Evolutionary conservation across 2,329 filamentous ascomycete species (phyloP).

Genomic region (Fusarium sp.): DNA sequence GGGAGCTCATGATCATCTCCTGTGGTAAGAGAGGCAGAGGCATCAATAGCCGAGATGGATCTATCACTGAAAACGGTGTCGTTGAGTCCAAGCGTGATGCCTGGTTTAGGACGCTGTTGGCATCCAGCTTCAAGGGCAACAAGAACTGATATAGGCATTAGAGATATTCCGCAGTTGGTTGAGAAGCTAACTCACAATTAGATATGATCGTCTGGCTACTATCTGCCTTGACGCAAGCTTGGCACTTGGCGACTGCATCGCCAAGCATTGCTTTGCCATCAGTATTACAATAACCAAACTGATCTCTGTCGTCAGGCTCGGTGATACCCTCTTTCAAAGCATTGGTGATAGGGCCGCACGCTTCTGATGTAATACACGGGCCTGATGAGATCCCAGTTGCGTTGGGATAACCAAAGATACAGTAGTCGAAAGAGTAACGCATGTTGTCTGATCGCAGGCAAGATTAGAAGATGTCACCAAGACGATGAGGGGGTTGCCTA

Average conservation of each 20-base stretch:
- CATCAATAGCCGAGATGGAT: slow-evolving; percentile 49
- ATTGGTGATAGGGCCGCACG: slow-evolving; percentile 59
- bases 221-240: slow-evolving; percentile 58
- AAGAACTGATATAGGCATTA: slow-evolving; percentile 54
- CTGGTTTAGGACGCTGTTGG: slow-evolving; percentile 56
- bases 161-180: background rate
- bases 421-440: slow-evolving; percentile 63
- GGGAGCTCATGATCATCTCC: slow-evolving; percentile 45
- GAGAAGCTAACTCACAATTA: slow-evolving; percentile 57
- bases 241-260: slow-evolving; percentile 54
- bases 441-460: slow-evolving; percentile 60
- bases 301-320: slow-evolving; percentile 47
- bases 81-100: slow-evolving; percentile 54
- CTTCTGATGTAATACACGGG: slow-evolving; percentile 63
- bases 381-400: slow-evolving; percentile 57
- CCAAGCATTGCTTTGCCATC: slow-evolving; percentile 52
- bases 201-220: slow-evolving; percentile 57
- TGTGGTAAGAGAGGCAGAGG: slow-evolving; percentile 38
- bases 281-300: slow-evolving; percentile 60
- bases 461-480: background rate
- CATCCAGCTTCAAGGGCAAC: slow-evolving; percentile 64
- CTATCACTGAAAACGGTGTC: slow-evolving; percentile 58
- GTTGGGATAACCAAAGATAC: slow-evolving; percentile 64
- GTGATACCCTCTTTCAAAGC: slow-evolving; percentile 56
- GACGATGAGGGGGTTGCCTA: slow-evolving; percentile 50